These are phyloP conservation scores for Malania oleifera DNA, from an alignment of 164 flowering plant species.

Conservation along the genomic window DNA sequence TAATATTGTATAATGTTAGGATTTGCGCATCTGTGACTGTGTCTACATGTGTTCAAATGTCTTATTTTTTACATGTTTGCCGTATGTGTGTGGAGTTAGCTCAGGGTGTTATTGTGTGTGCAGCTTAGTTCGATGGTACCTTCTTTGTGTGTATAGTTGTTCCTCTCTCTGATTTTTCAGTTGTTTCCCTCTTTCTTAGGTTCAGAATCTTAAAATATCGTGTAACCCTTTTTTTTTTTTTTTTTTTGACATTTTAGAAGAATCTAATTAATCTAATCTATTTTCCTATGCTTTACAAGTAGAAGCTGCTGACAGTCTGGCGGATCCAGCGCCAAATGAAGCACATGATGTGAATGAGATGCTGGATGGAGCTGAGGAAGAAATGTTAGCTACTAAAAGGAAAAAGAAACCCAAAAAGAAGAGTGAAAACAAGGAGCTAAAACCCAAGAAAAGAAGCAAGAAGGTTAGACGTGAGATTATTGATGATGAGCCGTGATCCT, in stretches of 20 bases:
- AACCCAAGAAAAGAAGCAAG: constrained; percentile 41
- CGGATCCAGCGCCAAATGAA: constrained; percentile 12
- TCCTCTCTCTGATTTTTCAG: no score
- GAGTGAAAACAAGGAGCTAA: constrained; percentile 26
- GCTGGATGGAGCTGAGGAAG: constrained; percentile 23
- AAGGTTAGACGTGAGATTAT: constrained; percentile 16
- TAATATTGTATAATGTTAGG: no score
- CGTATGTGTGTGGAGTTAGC: no score
- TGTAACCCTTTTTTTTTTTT: not conserved
- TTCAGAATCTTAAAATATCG: no score
- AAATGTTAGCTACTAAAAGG: constrained; percentile 31
- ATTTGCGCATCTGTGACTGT: no score
- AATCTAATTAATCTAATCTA: not conserved
- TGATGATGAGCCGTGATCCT: constrained; percentile 12
- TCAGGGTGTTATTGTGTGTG: no score
- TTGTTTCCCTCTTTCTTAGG: no score
- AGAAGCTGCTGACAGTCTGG: constrained; percentile 18
- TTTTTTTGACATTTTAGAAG: not conserved
- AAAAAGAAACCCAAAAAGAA: constrained; percentile 34
- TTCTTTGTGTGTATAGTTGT: no score
- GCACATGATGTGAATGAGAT: constrained; percentile 18
- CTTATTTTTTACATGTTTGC: no score
- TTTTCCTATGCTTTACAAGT: not conserved
- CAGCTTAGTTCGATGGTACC: no score
- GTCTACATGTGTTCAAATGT: no score